A percentile compares a stretch with the other conserved stretches of the same genome.
These are phyloP conservation scores for Penicillium samsonianum DNA, from an alignment of 495 filamentous ascomycete species.

Conservation along the genomic window DNA sequence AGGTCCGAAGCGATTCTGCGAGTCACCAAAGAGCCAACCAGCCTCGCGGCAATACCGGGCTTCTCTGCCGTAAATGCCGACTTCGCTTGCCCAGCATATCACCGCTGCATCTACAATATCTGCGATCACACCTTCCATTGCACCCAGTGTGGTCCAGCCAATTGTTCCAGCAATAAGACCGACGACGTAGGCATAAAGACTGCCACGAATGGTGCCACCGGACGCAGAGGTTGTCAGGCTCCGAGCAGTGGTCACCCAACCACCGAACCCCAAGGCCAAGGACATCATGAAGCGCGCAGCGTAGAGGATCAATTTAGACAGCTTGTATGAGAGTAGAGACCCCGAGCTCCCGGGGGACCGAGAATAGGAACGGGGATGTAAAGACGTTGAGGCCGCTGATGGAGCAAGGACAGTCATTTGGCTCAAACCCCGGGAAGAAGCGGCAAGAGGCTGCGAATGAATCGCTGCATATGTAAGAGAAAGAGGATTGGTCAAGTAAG, in stretches of 20 bases:
- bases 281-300: slow-evolving; percentile 89
- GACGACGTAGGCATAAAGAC: slow-evolving; percentile 91
- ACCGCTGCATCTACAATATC: slow-evolving; percentile 90
- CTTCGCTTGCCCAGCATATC: slow-evolving; percentile 92
- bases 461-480: slow-evolving; percentile 92
- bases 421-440: slow-evolving; percentile 72
- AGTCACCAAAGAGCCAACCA: slow-evolving; percentile 74
- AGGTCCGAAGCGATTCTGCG: slow-evolving; percentile 14
- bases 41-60: slow-evolving; percentile 85
- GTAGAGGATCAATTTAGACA: slow-evolving; percentile 89
- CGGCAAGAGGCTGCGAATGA: slow-evolving; percentile 77
- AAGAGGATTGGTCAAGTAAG: slow-evolving; percentile 83
- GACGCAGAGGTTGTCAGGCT: slow-evolving; percentile 58
- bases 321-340: slow-evolving; percentile 69
- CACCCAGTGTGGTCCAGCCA: slow-evolving; percentile 92
- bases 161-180: slow-evolving; percentile 89
- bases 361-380: slow-evolving; percentile 46
- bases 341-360: slow-evolving; percentile 39
- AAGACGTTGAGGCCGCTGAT: slow-evolving; percentile 58
- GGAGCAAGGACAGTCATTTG: slow-evolving; percentile 73
- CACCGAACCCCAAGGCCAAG: slow-evolving; percentile 86
- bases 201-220: slow-evolving; percentile 66
- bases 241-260: slow-evolving; percentile 91
- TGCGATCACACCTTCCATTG: slow-evolving; percentile 89
- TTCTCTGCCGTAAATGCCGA: slow-evolving; percentile 64